Percentiles rank a stretch among this genome's conserved stretches.
These are phyloP conservation scores for Dothiorella sarmentorum DNA, from an alignment of 2,329 filamentous ascomycete genomes.

Conservation along the genomic window DNA sequence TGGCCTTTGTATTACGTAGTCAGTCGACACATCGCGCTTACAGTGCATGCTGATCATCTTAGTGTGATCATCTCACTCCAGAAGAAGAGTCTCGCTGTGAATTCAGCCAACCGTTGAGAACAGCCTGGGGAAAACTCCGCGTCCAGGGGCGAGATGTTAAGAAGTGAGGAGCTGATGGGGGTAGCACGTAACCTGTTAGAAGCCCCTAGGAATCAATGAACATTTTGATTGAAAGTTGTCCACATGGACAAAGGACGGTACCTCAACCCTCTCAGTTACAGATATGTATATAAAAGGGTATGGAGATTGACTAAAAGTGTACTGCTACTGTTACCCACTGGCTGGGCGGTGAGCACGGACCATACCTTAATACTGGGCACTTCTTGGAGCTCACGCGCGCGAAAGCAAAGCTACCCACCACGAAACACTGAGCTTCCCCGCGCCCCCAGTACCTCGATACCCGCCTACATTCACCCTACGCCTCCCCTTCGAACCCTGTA, in stretches of 20 bases:
- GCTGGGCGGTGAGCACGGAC: background rate
- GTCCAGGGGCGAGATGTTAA: no score
- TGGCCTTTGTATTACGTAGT: background rate
- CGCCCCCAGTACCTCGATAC: background rate
- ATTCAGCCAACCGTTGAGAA: no score
- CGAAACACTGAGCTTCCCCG: background rate
- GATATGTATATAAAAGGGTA: no score
- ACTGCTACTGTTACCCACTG: background rate
- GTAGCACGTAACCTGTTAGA: no score
- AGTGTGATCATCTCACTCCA: background rate
- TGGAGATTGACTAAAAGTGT: background rate
- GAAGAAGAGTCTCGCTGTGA: no score
- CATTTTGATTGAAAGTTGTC: no score
- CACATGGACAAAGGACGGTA: no score
- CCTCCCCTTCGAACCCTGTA: background rate
- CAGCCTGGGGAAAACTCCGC: no score
- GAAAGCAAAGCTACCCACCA: background rate
- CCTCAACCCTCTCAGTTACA: no score
- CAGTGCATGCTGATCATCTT: background rate
- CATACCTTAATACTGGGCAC: background rate
- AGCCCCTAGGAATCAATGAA: no score
- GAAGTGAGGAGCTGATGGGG: no score
- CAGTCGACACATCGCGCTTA: background rate
- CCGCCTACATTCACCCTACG: background rate
- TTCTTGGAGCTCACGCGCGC: slow-evolving; percentile 5